Base-by-base conservation (phyloP, 306 rosid species). In the Albizia julibrissin region DNA sequence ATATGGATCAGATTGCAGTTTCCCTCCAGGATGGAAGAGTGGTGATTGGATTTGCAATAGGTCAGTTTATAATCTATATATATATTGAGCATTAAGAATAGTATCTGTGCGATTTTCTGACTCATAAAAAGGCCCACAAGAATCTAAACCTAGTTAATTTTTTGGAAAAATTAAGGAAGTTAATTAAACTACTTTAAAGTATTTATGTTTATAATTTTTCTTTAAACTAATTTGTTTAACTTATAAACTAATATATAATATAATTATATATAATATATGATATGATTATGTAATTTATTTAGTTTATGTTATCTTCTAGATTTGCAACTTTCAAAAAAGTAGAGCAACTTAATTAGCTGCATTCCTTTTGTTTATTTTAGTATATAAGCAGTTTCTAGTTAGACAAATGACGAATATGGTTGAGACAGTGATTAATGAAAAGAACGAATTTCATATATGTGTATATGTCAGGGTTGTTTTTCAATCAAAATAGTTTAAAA, bases 41-140 rank as follows among this genome's bases (percentile, higher is more conserved):
- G 98, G 98, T 27, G 98, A 94, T 76, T 94, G 98, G 98, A 66
- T 89, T 72, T 94, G 98, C 90, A 52, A 74, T 54, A 90, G 96
- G 98, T 89, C 27, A 80, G 70, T 87, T 77, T 75, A 39, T 71
- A 83, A 79, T 71, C 69, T 56, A 18, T 14, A 44, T 8, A 44
- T 44, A 10, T 8, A 37, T 37, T 79, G 9, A 50, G 46, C 74
- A 29, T 10, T 50, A 4, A 71, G 33, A 37, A 39, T 75, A 37
- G 44, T 27, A 26, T 37, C 18, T 10, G 39, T 26, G 72, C 33
- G 64, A 61, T 73, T 52, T 83, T 73, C 71, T 22, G 18, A 73
- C 22, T 69, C 31, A 10, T n/a, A 26, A 52, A 19, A 69, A 11
- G 43, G 14, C 19, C 46, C 39, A 50, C 15, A 24, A 72, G n/a